phyloP scores from a whole-genome alignment of 345 rosid genomes.

The Balakata baccata region DNA sequence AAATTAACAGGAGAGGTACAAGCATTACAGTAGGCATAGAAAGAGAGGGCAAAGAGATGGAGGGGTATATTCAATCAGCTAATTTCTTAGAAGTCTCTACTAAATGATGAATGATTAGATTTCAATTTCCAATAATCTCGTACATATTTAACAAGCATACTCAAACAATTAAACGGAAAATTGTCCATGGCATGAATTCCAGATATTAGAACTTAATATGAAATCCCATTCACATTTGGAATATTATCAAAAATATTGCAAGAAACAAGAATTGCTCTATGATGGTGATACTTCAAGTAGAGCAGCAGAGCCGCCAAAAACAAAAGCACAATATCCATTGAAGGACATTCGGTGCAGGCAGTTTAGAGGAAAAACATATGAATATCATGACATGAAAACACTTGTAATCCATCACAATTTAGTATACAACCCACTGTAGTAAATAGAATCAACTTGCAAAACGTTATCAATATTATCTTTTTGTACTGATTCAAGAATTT shows the following conservation, averaged over 20 bases:
- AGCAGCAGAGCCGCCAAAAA: background rate
- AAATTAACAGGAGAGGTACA: background rate
- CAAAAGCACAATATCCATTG: background rate
- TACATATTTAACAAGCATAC: background rate
- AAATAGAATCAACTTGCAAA: background rate
- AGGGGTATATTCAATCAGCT: background rate
- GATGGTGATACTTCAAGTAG: background rate
- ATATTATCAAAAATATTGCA: background rate
- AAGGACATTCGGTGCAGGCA: background rate
- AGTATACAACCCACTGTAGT: background rate
- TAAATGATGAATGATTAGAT: background rate
- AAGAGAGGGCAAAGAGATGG: background rate
- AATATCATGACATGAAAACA: conserved; percentile 3
- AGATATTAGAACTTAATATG: background rate
- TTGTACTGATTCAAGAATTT: background rate
- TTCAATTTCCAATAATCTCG: background rate
- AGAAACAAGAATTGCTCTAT: background rate
- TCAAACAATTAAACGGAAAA: background rate
- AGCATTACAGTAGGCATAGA: background rate
- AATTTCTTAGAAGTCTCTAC: background rate
- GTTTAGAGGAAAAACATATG: background rate
- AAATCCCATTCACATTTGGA: background rate
- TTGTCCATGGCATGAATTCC: background rate
- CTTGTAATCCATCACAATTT: background rate
- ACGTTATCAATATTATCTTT: too few species aligned